Evolutionary conservation across 2,329 filamentous ascomycete species (phyloP).

Genomic region (Ilyonectria robusta): DNA sequence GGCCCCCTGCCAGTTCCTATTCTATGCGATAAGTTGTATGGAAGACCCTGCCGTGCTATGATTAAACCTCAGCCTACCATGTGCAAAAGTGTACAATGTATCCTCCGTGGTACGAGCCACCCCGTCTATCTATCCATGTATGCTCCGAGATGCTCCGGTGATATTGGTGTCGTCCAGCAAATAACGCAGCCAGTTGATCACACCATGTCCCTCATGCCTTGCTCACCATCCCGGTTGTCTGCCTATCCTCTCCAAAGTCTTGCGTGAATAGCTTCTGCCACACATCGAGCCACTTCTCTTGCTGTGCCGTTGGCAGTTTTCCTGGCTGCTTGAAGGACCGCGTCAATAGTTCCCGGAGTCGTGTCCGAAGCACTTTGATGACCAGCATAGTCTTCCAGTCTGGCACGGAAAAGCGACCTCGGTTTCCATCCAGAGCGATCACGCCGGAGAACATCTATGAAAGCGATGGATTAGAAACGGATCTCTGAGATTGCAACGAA

Average conservation of each 20-base stretch:
- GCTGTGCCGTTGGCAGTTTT: constrained; percentile 73
- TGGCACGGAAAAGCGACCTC: constrained; percentile 84
- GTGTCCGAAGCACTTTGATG: constrained; percentile 83
- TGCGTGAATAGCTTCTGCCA: constrained; percentile 80
- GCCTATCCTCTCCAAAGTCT: constrained; percentile 57
- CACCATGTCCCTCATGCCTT: constrained; percentile 46
- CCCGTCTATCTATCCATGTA: constrained; percentile 5
- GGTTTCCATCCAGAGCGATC: constrained; percentile 88
- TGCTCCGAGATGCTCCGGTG: constrained; percentile 3
- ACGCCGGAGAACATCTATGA: constrained; percentile 86
- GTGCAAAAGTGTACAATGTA: background rate
- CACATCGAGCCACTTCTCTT: constrained; percentile 80
- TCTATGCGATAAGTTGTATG: background rate
- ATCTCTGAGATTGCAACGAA: background rate
- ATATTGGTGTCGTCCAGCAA: background rate
- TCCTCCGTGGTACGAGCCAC: background rate
- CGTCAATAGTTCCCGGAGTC: constrained; percentile 82
- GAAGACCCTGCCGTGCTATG: background rate
- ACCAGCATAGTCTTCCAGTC: constrained; percentile 94
- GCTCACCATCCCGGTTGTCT: constrained; percentile 41
- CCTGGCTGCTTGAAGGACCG: constrained; percentile 78
- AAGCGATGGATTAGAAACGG: constrained; percentile 11
- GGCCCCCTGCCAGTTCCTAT: background rate
- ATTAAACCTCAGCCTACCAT: background rate
- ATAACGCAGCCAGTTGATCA: background rate